These are phyloP conservation scores for Penicillium nucicola DNA, from an alignment of 495 filamentous ascomycete genomes.

Conservation along the genomic window DNA sequence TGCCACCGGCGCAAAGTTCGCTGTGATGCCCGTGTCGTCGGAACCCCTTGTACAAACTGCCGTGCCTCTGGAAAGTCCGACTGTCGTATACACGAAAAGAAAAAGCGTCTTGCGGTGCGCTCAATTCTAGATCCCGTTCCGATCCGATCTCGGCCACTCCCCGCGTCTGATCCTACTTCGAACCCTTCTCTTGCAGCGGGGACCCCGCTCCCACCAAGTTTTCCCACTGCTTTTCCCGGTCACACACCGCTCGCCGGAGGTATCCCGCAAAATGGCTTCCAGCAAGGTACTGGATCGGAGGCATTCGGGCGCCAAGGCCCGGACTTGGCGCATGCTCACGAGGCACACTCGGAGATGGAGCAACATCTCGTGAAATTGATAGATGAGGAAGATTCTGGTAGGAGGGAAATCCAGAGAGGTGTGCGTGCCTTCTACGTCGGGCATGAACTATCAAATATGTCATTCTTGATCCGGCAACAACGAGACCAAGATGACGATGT, in stretches of 20 bases:
- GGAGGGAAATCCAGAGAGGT: slow-evolving; percentile 42
- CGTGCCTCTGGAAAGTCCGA: slow-evolving; percentile 43
- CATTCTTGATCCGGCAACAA: slow-evolving; percentile 49
- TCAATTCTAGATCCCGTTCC: slow-evolving; percentile 48
- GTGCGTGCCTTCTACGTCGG: slow-evolving; percentile 50
- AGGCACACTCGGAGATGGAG: slow-evolving; percentile 39
- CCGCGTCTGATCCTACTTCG: slow-evolving; percentile 22
- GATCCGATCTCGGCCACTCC: slow-evolving; percentile 44
- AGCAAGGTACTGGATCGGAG: slow-evolving; percentile 20
- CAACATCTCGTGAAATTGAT: slow-evolving; percentile 46
- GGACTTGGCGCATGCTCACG: slow-evolving; percentile 30
- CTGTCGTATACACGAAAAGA: slow-evolving; percentile 49
- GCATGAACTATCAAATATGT: slow-evolving; percentile 50
- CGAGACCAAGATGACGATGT: slow-evolving; percentile 44
- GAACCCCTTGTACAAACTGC: slow-evolving; percentile 46
- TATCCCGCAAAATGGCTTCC: slow-evolving; percentile 20
- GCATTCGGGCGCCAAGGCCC: slow-evolving; percentile 26
- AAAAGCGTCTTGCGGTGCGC: slow-evolving; percentile 43
- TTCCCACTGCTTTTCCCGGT: slow-evolving; percentile 29
- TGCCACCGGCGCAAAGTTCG: slow-evolving; percentile 50
- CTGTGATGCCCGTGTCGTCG: slow-evolving; percentile 45
- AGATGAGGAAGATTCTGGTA: slow-evolving; percentile 42
- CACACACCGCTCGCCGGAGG: slow-evolving; percentile 18
- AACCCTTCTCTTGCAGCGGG: slow-evolving; percentile 22
- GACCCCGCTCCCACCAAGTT: slow-evolving; percentile 23